Evolutionary conservation across 495 filamentous ascomycete genomes (phyloP), one percentile per base, ranked within the genome.

Genomic region (Penicillium tannophilum): DNA sequence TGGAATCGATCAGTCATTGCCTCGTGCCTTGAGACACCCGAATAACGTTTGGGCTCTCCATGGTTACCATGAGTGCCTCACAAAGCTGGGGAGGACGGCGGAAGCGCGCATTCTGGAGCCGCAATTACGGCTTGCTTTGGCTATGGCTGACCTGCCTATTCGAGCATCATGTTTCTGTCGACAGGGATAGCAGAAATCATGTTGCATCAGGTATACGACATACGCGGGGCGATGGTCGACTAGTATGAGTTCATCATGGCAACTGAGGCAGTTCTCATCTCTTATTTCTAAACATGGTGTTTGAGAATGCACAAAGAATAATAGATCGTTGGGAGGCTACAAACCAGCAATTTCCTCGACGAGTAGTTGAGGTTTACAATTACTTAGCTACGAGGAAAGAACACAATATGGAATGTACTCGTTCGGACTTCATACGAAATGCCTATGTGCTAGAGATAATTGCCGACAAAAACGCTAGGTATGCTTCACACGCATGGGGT

Each of bases 1-100:
- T 2, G 87, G 87, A 0, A 71, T 87, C 24, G 75, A 76, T 30
- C 70, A 77, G 16, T 76, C 77, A 2, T 63, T 88, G 5, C 82
- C 84, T 9, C 72, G 86, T 6, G 79, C 85, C 0, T 68, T 82
- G 48, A 83, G 81, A 45, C 86, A 89, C 65, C 82, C 80, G 1
- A 85, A 83, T 49, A 90, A 90, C 61, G 82, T 90, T 4, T 90
- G 86, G 86, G 78, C 85, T 30, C 74, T 89, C 47, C 84, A 88
- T 62, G 87, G 87, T 0, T 83, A 80, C 52, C 78, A 88, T 55
- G 87, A 90, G 71, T 88, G 87, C 64, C 55, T 88, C 42, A 59
- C 72, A 11, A 82, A 69, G 52, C 58, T 88, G 42, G 81, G 80
- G 0, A 63, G 80, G 2, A 56, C 51, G 4, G 71, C 64, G 0